Conservation (phyloP, 2,329 filamentous ascomycete species). For the Pyrenophora teres region DNA sequence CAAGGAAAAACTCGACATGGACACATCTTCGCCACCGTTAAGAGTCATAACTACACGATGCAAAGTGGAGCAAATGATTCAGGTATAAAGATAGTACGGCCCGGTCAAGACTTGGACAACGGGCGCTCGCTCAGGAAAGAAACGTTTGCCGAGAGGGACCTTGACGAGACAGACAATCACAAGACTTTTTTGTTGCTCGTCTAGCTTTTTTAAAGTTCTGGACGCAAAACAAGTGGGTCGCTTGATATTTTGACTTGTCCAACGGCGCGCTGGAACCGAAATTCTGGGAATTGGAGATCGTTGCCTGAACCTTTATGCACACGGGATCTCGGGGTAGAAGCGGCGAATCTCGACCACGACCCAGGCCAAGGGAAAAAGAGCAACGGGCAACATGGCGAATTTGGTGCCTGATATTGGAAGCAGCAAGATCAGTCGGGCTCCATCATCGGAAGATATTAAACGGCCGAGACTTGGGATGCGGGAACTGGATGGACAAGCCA, state of each 20-base stretch:
- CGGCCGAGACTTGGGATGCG: conserved; percentile 1
- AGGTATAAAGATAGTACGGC: neutral
- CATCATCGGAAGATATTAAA: conserved; percentile 9
- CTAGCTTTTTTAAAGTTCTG: neutral
- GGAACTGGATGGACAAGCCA: conserved; percentile 9
- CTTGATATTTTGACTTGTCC: neutral
- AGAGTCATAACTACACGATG: conserved; percentile 8
- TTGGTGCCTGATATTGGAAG: neutral
- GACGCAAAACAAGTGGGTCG: neutral
- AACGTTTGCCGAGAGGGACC: no score
- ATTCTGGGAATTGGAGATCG: neutral
- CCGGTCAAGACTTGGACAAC: neutral
- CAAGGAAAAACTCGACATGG: neutral
- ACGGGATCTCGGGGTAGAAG: conserved; percentile 10
- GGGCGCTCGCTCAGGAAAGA: no score
- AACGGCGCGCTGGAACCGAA: conserved; percentile 5
- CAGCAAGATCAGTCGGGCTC: conserved; percentile 2
- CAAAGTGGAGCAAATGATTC: conserved; percentile 11
- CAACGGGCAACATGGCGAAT: neutral
- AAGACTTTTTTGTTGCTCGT: neutral
- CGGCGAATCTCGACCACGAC: conserved; percentile 4
- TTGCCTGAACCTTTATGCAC: conserved; percentile 1
- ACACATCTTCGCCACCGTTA: neutral
- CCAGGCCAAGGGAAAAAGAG: neutral
- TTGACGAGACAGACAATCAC: neutral